These are phyloP conservation scores for Rhododendron kiyosumense DNA, from an alignment of 148 eudicot genomes.

Conservation along the genomic window DNA sequence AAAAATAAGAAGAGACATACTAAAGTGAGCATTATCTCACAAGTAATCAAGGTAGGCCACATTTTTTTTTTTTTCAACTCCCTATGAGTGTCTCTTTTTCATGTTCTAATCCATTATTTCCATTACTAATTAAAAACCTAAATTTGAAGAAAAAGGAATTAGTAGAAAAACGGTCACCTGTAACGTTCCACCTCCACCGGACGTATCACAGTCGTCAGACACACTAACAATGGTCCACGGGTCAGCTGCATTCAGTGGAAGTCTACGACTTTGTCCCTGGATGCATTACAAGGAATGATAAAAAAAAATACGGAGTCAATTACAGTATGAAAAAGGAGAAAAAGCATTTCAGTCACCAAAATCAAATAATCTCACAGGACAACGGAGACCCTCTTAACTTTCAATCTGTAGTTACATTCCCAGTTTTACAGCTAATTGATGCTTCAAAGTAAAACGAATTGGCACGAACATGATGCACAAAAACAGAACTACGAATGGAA, in stretches of 20 bases:
- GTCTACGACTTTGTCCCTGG: constrained; percentile 91
- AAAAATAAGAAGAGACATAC: neutral
- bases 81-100: neutral
- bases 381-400: neutral
- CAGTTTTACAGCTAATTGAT: neutral
- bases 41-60: neutral
- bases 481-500: neutral
- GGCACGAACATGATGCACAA: neutral
- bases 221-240: constrained; percentile 97
- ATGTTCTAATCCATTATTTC: neutral
- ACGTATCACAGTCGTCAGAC: constrained; percentile 83
- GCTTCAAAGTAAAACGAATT: too few relatives aligned
- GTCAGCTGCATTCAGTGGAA: constrained; percentile 87
- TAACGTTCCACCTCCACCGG: constrained; percentile 89
- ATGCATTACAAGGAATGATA: neutral
- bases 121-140: neutral
- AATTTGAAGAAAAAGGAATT: neutral
- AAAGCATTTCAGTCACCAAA: neutral
- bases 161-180: constrained; percentile 45
- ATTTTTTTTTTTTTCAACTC: neutral
- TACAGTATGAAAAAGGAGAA: neutral
- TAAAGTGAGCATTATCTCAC: neutral
- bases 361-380: neutral
- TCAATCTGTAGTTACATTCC: neutral
- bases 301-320: neutral